Evolutionary conservation across 1,139 yeast genomes (phyloP), one percentile per base, ranked within the genome.

Genomic region (Pichia sp.): DNA sequence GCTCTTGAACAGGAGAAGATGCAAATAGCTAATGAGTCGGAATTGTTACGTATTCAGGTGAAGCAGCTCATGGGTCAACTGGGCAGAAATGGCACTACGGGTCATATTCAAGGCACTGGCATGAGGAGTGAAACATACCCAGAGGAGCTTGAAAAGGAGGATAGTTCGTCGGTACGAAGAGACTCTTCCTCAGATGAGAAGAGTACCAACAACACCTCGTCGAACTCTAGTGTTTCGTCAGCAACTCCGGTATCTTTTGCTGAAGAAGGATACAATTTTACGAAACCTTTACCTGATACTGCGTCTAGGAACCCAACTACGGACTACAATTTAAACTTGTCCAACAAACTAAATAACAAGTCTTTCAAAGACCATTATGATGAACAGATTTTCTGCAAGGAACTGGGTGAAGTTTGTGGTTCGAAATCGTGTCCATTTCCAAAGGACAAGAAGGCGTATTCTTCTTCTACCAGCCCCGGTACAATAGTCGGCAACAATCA

Each of bases 381-480:
- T 63, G 82, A 79, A 60, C 74, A 75, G 52, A 74, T 76, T 29
- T 92, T 92, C 66, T 92, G 98, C 67, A 80, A 79, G 31, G 81
- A 84, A 64, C 75, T 92, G 63, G 80, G 81, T 59, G 79, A 83
- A 67, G 97, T 92, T 0, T 92, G 98, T 70, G 97, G 97, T 16
- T 85, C 85, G n/a, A 83, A 76, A 65, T 75, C 75, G 32, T 72
- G 79, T 58, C 96, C 96, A 3, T 69, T 84, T 8, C 96, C 96
- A 8, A 79, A 80, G 65, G 54, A 51, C 2, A 49, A 53, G 15
- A 11, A 16, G 3, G 16, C 32, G 16, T n/a, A 34, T 11, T 38
- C 53, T 10, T 26, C 34, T 10, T 11, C 49, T 4, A 23, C 45
- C 26, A 38, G 43, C 8, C 29, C 46, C n/a, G 44, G 42, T n/a